Evolutionary conservation across 2,329 filamentous ascomycete species (phyloP).

Genomic region (Fusarium decemcellulare): DNA sequence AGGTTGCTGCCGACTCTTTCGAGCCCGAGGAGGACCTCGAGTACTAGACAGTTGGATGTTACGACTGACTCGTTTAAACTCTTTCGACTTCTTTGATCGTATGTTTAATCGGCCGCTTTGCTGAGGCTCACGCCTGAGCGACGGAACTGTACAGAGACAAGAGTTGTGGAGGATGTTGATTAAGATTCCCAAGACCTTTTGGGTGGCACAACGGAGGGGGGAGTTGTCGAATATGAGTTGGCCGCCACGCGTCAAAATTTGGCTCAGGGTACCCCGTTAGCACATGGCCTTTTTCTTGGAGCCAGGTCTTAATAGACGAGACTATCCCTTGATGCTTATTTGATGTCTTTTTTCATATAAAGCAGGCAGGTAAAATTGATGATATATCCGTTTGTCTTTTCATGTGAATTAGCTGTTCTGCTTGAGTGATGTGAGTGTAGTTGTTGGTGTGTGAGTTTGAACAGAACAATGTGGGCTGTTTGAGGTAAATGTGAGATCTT

Average conservation of each 20-base stretch:
- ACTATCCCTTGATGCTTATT: constrained; percentile 42
- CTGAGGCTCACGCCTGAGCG: constrained; percentile 25
- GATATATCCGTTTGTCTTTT: constrained; percentile 47
- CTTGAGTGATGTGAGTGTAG: background rate
- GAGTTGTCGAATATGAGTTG: constrained; percentile 37
- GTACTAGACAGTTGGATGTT: constrained; percentile 73
- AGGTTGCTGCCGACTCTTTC: constrained; percentile 82
- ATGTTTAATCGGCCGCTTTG: constrained; percentile 33
- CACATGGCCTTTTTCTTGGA: constrained; percentile 44
- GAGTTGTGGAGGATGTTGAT: constrained; percentile 44
- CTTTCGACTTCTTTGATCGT: constrained; percentile 41
- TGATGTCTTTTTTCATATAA: constrained; percentile 39
- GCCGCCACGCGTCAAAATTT: constrained; percentile 40
- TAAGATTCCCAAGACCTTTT: constrained; percentile 47
- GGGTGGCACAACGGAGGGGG: constrained; percentile 38
- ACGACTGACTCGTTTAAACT: constrained; percentile 33
- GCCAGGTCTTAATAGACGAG: constrained; percentile 50
- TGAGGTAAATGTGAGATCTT: too few relatives aligned
- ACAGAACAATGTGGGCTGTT: too few relatives aligned
- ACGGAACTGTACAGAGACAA: constrained; percentile 38
- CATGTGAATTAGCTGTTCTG: background rate
- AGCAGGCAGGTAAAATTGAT: constrained; percentile 52
- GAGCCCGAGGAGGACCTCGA: constrained; percentile 77
- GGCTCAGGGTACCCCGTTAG: constrained; percentile 44
- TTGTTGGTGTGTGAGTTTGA: background rate